Evolutionary conservation across 495 filamentous ascomycete genomes (phyloP).

Genomic region (Staphylotrichum longicolle): DNA sequence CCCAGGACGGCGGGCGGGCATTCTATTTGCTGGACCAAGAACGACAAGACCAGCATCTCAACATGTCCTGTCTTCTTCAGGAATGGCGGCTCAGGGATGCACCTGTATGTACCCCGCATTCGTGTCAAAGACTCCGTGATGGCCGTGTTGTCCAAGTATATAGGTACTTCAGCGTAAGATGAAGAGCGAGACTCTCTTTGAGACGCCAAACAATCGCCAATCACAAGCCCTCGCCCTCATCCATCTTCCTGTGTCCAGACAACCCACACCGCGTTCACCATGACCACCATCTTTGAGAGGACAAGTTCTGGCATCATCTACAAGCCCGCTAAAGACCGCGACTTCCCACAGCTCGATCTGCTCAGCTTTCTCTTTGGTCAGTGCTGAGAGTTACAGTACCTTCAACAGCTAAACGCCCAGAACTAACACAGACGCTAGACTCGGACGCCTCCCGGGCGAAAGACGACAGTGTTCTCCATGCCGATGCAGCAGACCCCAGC

Average conservation of each 20-base stretch:
- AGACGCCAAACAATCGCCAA: too few relatives aligned
- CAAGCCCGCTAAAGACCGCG: conserved; percentile 64
- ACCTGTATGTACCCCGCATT: too few relatives aligned
- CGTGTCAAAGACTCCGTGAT: too few relatives aligned
- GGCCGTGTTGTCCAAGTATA: too few relatives aligned
- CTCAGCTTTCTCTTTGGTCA: conserved; percentile 22
- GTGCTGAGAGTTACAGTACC: background rate
- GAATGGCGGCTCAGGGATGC: background rate
- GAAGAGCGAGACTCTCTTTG: too few relatives aligned
- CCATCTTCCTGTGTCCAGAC: background rate
- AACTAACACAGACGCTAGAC: conserved; percentile 2
- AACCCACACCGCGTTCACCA: background rate
- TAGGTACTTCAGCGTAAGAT: too few relatives aligned
- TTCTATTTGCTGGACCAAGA: background rate
- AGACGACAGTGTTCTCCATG: conserved; percentile 31
- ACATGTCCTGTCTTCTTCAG: background rate
- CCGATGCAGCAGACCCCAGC: conserved; percentile 48
- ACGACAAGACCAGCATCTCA: background rate
- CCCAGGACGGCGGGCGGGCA: background rate
- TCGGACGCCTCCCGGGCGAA: conserved; percentile 17
- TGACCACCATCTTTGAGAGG: conserved; percentile 64
- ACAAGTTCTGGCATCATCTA: conserved; percentile 92
- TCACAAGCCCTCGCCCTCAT: too few relatives aligned
- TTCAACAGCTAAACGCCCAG: background rate
- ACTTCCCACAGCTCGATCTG: conserved; percentile 19